These are phyloP conservation scores for Dittrichia graveolens DNA, from an alignment of 129 eudicot species.

Conservation along the genomic window DNA sequence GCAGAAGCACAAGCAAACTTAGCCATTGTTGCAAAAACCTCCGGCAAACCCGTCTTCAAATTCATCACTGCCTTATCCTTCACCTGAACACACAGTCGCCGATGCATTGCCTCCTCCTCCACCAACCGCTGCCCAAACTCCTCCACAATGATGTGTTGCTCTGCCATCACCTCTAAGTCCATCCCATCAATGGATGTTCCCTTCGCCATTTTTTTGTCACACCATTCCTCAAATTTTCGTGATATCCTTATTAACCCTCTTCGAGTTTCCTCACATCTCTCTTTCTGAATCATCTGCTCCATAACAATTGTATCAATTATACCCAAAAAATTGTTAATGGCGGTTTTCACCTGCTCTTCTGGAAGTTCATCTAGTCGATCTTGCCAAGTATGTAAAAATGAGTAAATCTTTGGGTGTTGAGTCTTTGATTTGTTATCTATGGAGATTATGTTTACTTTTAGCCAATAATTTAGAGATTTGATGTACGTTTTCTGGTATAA, in stretches of 20 bases:
- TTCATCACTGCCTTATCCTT: slow-evolving; percentile 60
- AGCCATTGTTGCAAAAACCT: slow-evolving; percentile 49
- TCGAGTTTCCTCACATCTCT: slow-evolving; percentile 55
- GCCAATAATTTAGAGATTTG: slow-evolving; percentile 58
- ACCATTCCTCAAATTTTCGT: slow-evolving; percentile 63
- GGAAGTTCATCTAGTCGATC: slow-evolving; percentile 71
- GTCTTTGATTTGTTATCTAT: slow-evolving; percentile 51
- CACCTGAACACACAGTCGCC: slow-evolving; percentile 44
- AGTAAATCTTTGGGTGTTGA: slow-evolving; percentile 53
- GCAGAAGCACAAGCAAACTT: slow-evolving; percentile 59
- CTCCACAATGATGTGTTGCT: slow-evolving; percentile 48
- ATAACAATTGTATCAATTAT: slow-evolving; percentile 44
- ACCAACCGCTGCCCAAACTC: slow-evolving; percentile 46
- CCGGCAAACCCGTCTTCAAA: slow-evolving; percentile 58
- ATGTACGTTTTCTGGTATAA: slow-evolving; percentile 52
- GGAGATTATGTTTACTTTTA: slow-evolving; percentile 58
- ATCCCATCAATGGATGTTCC: slow-evolving; percentile 42
- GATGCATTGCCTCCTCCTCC: slow-evolving; percentile 59
- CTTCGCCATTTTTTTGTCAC: slow-evolving; percentile 50
- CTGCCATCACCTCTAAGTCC: slow-evolving; percentile 51
- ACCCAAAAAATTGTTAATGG: slow-evolving; percentile 52
- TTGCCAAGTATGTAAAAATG: slow-evolving; percentile 59
- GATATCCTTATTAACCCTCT: slow-evolving; percentile 48
- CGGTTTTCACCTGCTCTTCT: slow-evolving; percentile 55
- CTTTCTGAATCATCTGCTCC: slow-evolving; percentile 51